These are phyloP conservation scores for Ophidiomyces ophidiicola DNA, from an alignment of 2,329 filamentous ascomycete genomes.

Conservation along the genomic window DNA sequence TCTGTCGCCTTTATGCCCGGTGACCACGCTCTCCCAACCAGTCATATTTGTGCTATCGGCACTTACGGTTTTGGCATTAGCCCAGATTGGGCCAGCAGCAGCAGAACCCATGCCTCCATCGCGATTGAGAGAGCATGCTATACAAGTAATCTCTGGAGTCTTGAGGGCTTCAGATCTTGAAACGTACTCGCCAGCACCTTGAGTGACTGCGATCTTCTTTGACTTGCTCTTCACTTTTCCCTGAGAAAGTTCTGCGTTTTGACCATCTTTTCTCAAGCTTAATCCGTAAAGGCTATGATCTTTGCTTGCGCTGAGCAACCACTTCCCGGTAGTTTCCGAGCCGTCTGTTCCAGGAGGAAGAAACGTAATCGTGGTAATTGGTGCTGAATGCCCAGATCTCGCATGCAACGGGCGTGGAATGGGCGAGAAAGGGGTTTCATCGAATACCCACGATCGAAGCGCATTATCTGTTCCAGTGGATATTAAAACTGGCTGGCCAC, in stretches of 20 bases:
- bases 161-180: slow-evolving; percentile 47
- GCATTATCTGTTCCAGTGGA: slow-evolving; percentile 90
- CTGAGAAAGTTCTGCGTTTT: slow-evolving; percentile 87
- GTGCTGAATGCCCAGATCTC: slow-evolving; percentile 76
- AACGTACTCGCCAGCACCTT: slow-evolving; percentile 14
- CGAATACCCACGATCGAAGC: slow-evolving; percentile 91
- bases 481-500: slow-evolving; percentile 77
- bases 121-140: slow-evolving; percentile 82
- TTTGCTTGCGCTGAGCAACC: slow-evolving; percentile 77
- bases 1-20: slow-evolving; percentile 74
- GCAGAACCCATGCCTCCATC: slow-evolving; percentile 87
- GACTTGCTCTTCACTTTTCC: slow-evolving; percentile 78
- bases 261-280: slow-evolving; percentile 86
- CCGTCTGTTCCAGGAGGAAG: slow-evolving; percentile 81
- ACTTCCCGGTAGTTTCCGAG: slow-evolving; percentile 78
- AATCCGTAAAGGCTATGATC: slow-evolving; percentile 94
- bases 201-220: slow-evolving; percentile 47
- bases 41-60: slow-evolving; percentile 63
- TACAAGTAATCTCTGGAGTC: slow-evolving; percentile 79
- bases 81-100: slow-evolving; percentile 71
- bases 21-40: slow-evolving; percentile 95
- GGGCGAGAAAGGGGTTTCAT: slow-evolving; percentile 78
- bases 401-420: slow-evolving; percentile 74
- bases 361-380: slow-evolving; percentile 72
- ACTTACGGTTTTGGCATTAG: slow-evolving; percentile 57